A percentile compares a stretch with the other conserved stretches of the same genome.
phyloP scores from a whole-genome alignment of 129 eudicot species.

The Lactuca saligna region DNA sequence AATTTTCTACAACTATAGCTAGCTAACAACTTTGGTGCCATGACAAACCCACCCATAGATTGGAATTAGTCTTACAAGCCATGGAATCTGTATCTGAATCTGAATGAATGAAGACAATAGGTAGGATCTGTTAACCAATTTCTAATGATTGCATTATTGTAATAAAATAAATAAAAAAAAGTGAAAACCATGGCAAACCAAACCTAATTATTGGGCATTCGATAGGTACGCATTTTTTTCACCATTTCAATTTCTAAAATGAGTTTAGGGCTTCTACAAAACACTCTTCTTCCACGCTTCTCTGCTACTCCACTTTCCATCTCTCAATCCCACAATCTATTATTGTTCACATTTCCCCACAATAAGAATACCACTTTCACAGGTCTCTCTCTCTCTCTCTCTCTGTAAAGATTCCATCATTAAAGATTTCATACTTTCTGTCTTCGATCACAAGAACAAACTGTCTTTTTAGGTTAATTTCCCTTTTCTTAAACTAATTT shows the following conservation, averaged over 20 bases:
- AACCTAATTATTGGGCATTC: conserved; percentile 19
- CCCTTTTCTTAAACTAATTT: neutral
- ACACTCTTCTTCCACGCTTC: conserved; percentile 27
- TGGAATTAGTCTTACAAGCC: neutral
- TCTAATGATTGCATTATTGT: neutral
- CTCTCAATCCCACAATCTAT: conserved; percentile 15
- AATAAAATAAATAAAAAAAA: neutral
- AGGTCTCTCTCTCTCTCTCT: conserved; percentile 39
- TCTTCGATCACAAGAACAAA: conserved; percentile 24
- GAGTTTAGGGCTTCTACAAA: conserved; percentile 40
- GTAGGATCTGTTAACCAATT: neutral
- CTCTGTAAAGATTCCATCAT: conserved; percentile 21
- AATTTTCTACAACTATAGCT: too few relatives aligned
- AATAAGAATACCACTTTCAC: conserved; percentile 30
- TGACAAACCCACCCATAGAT: too few relatives aligned
- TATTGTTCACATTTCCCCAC: conserved; percentile 26
- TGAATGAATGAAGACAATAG: neutral
- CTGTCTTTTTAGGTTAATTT: neutral
- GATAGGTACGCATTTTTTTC: conserved; percentile 1
- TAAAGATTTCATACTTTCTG: conserved; percentile 1
- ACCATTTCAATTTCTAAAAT: conserved; percentile 22
- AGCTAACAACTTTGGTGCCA: too few relatives aligned
- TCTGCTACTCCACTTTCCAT: conserved; percentile 6
- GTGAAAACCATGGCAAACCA: neutral
- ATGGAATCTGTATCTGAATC: neutral